Base-by-base conservation (phyloP, 2,329 filamentous ascomycete genomes). In the Apiospora phragmitis region DNA sequence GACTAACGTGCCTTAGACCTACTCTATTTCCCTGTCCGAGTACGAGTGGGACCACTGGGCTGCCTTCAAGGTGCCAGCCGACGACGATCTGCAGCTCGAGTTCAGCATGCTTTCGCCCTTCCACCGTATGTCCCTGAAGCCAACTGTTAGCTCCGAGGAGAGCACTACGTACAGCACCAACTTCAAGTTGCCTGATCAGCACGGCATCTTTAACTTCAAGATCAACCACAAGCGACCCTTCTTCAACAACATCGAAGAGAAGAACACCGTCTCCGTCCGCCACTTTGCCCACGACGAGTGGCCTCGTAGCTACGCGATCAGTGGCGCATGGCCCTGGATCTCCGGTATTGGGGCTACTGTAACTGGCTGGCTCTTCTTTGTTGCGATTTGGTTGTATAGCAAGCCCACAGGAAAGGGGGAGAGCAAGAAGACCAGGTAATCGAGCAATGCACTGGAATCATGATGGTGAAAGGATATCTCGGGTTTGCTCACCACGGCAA, bases 91-190 rank as follows among this genome's bases (percentile, higher is more conserved):
- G 43, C 96, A 99, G 83, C 93, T 99, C 73, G 96, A 99, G 83
- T 98, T 98, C 86, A 95, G 91, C 85, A 99, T 98, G 96, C 92
- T 99, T 65, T 98, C 95, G 1, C 95, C 96, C 70, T 98, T 98
- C 90, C 92, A 98, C 85, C 95, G 96, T 55, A 88, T 98, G 43
- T 86, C 90, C 71, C 90, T 99, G 42, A 77, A 84, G 11, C 88
- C 89, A 18, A 81, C 85, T 12, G 81, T 83, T 42, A 86, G 85
- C 35, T 92, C 90, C 1, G 82, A 86, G 69, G 91, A 93, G 76
- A 90, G 91, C 74, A 91, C 93, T 67, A 87, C 93, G 72, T 99
- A 92, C 85, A 87, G 88, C 73, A 87, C 89, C 65, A 87, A 89
- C 32, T 98, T 99, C 83, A 92, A 87, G 74, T 88, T 95, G 4